Evolutionary conservation across 2,329 filamentous ascomycete genomes (phyloP), one percentile per base, ranked within the genome.

Genomic region (Diaporthe sp.): DNA sequence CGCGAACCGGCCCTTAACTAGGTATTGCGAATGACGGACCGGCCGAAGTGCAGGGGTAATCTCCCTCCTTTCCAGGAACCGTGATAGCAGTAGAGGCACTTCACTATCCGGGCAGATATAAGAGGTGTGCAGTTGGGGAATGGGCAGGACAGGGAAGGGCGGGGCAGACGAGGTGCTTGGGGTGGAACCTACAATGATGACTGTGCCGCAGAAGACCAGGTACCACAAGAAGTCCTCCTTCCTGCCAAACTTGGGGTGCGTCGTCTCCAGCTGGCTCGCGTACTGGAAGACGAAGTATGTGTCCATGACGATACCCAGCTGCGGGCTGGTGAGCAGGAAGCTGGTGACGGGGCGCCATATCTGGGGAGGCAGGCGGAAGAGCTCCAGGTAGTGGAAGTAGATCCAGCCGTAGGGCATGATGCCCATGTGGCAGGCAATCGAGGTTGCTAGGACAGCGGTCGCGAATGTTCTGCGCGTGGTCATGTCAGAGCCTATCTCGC

Each of bases 61-160:
- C 92, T 95, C 89, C 93, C 93, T 95, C 93, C 88, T 86, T 92
- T 94, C 87, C 92, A 95, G 93, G 93, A 95, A 95, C 93, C 93
- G 93, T 88, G 89, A 93, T 92, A 94, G 92, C 88, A 91, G 93
- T 90, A 86, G 89, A 86, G 84, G 80, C 73, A 81, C 78, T 82
- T 82, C 88, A 88, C 93, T 94, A 93, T 91, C 90, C 93, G 93
- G 93, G 93, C 93, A 95, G 93, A 94, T 94, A 92, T 88, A 87
- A 87, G 89, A 90, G 89, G 86, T 83, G 86, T 83, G 80, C 74
- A 77, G 31, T 37, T 70, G 39, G 75, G 67, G 71, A 67, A 55
- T 58, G 58, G 53, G 34, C 57, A 72, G 53, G 28, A 77, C 71
- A 74, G 84, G 88, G 86, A 84, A 89, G 90, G 88, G 89, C 89